Conservation (phyloP, 2,329 filamentous ascomycete species). For the Beauveria bassiana region DNA sequence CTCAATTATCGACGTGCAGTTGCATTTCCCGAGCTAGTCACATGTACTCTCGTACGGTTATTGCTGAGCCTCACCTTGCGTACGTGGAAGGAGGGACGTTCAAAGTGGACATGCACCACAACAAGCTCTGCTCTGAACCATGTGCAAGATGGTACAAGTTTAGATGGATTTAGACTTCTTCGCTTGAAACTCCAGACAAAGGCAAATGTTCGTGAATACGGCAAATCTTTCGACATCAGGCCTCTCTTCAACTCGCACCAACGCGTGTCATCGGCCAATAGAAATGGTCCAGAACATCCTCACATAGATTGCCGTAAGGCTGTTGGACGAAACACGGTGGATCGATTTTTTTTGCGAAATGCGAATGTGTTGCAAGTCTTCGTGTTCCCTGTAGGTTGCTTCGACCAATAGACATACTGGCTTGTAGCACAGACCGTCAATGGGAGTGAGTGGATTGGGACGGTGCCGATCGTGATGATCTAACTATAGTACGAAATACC, state of each 20-base stretch:
- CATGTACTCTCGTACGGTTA: background rate
- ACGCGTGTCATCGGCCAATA: no score
- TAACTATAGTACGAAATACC: background rate
- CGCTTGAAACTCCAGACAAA: background rate
- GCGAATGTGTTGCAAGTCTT: no score
- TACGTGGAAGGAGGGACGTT: background rate
- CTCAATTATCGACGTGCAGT: background rate
- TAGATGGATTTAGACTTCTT: background rate
- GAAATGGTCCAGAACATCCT: no score
- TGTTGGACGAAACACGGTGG: background rate
- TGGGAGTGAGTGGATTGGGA: background rate
- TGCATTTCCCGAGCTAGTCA: background rate
- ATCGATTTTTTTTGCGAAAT: background rate
- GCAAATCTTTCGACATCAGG: background rate
- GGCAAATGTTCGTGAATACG: background rate
- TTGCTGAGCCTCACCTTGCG: background rate
- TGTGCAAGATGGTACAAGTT: background rate
- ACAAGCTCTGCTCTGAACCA: background rate
- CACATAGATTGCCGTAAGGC: no score
- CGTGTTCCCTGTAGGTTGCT: background rate
- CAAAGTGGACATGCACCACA: background rate
- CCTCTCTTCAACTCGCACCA: background rate
- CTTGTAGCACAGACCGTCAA: background rate
- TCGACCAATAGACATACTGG: background rate
- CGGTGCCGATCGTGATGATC: background rate